Evolutionary conservation across 2,329 filamentous ascomycete species (phyloP), one percentile per base, ranked within the genome.

Genomic region (Cladosporium sp.): DNA sequence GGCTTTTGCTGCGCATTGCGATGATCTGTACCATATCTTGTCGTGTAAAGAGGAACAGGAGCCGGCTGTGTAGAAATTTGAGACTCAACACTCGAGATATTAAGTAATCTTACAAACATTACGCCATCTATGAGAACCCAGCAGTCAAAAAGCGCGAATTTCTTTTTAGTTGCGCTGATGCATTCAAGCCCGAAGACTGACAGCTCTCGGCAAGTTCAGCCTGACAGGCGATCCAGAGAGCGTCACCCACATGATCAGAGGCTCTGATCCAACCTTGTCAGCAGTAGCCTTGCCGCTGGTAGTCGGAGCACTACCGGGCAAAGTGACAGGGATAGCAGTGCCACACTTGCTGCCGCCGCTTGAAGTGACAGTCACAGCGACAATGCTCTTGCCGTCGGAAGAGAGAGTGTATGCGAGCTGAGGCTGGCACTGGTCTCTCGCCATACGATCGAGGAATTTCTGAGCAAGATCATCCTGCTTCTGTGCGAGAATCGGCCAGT

Each of bases 391-490:
- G 44, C 77, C 77, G 52, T 81, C 74, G 53, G 77, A 73, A 33
- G 78, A 75, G 57, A 80, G 79, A 65, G 76, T 78, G 73, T 82
- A 85, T 23, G 74, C 78, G 57, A 87, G 71, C 62, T 79, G 78
- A 62, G 85, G 84, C 50, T 80, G 71, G 78, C 86, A 85, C 61
- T 76, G 76, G 73, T 88, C 67, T 49, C 85, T 82, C n/a, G 81
- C 76, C 75, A 81, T 82, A 64, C 86, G 83, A 64, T 82, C 79
- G 46, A 81, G 71, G 76, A 88, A 88, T 5, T 77, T 71, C 7
- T 76, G 73, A 12, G 82, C 84, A 69, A 84, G 79, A 60, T 87
- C 83, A 66, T 86, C 82, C 62, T 87, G 86, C 67, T 84, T 87
- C 65, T 84, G 75, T 1, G 83, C 84, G 26, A 83, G 78, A 21